Base-by-base conservation (phyloP, 164 flowering plant genomes). In the Brasenia schreberi region DNA sequence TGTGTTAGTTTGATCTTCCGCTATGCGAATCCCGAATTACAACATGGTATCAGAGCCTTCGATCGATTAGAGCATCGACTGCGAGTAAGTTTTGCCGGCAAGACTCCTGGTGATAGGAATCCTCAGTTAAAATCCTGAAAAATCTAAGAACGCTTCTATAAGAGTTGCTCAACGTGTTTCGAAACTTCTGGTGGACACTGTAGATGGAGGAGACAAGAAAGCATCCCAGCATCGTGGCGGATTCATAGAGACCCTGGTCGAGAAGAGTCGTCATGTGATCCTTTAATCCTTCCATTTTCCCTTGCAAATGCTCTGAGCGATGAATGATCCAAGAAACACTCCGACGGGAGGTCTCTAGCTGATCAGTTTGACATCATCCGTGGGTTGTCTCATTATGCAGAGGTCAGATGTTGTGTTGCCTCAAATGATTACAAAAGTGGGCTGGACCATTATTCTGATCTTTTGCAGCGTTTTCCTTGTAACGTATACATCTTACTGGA, bases 341-440 rank as follows among this genome's bases (percentile, higher is more conserved):
- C 33, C 18, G 56, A 16, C 56, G 95, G 85, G 65, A 86, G 86
- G 76, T 88, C 88, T 73, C 82, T 86, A 58, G 82, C 68, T 80
- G 98, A 94, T 74, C 85, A 82, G 66, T 72, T 76, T 69, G 98
- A 93, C 67, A 76, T 90, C 39, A 77, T 72, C 64, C 92, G 96
- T 43, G 90, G 98, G 98, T 74, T 94, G 65, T 97, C 85, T 75
- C 89, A 93, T 44, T 94, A 88, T 85, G 96, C 84, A 56, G 99
- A 94, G 82, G 99, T 96, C 49, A 93, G 83, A 58, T 94, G 97
- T 80, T 91, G 89, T 63, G 71, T 91, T 78, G 87, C 97, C 64
- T 89, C 94, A 68, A 86, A 91, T 81, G 97, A 91, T 73, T 89
- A 91, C 76, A 94, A 84, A 91, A 97, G 98, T 82, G 95, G 90